These are phyloP conservation scores for Suhomyces faveliae DNA, from an alignment of 805 yeast species.

Conservation along the genomic window DNA sequence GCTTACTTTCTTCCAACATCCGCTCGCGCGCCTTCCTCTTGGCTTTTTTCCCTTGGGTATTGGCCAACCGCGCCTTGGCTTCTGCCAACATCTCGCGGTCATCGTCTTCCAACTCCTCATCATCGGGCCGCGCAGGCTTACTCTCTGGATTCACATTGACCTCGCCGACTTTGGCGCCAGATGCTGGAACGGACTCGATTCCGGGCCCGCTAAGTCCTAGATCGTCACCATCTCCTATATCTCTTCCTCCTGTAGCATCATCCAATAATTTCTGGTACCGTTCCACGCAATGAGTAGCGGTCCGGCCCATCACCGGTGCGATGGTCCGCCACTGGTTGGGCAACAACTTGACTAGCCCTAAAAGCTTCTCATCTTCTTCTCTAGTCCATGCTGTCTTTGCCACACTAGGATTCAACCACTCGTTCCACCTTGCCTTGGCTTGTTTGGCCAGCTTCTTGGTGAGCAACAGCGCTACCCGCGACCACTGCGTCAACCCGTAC, in stretches of 20 bases:
- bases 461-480: conserved; percentile 82
- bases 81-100: conserved; percentile 93
- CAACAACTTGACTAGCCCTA: conserved; percentile 62
- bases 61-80: conserved; percentile 87
- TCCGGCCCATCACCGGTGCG: conserved; percentile 75
- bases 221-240: conserved; percentile 28
- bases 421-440: conserved; percentile 90
- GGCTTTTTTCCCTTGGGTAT: conserved; percentile 93
- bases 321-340: conserved; percentile 96
- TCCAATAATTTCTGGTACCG: conserved; percentile 73
- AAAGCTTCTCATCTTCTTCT: conserved; percentile 72
- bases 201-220: conserved; percentile 52
- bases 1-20: conserved; percentile 71
- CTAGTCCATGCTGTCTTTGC: conserved; percentile 64
- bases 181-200: conserved; percentile 47
- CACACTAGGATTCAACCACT: conserved; percentile 77
- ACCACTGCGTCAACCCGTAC: conserved; percentile 94
- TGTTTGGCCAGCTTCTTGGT: conserved; percentile 87
- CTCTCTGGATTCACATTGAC: conserved; percentile 73
- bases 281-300: conserved; percentile 84
- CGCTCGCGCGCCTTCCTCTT: conserved; percentile 85
- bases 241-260: conserved; percentile 34
- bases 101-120: conserved; percentile 77
- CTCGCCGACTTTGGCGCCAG: conserved; percentile 50
- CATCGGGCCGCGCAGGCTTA: conserved; percentile 78